phyloP scores from a whole-genome alignment of 176 grass and related monocot genomes.

The Paspalum vaginatum region DNA sequence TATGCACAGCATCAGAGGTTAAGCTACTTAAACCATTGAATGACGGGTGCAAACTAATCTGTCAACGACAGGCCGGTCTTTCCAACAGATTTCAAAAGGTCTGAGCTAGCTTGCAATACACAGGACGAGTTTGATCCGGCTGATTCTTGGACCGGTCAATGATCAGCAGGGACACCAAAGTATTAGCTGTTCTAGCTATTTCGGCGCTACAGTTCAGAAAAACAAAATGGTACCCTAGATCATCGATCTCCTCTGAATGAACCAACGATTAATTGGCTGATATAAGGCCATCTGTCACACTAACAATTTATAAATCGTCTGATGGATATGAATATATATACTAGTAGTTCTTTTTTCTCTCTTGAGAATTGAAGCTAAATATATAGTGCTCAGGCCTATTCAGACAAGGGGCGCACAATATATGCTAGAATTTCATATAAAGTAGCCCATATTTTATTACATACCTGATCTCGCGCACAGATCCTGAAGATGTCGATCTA shows the following conservation, averaged over 20 bases:
- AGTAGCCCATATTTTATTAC: background rate
- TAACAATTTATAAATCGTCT: background rate
- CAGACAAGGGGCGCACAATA: background rate
- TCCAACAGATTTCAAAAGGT: slow-evolving; percentile 40
- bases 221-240: background rate
- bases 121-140: slow-evolving; percentile 36
- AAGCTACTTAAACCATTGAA: background rate
- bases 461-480: background rate
- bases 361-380: background rate
- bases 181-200: slow-evolving; percentile 25
- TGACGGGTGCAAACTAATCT: background rate
- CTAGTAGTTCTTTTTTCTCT: background rate
- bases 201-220: background rate
- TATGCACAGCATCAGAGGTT: slow-evolving; percentile 16
- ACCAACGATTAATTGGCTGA: background rate
- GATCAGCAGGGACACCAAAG: slow-evolving; percentile 18
- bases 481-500: slow-evolving; percentile 30
- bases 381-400: background rate
- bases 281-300: slow-evolving; percentile 30
- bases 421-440: background rate
- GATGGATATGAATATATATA: too few species aligned
- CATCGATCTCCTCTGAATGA: slow-evolving; percentile 8
- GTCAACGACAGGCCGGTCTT: slow-evolving; percentile 44
- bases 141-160: slow-evolving; percentile 34
- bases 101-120: slow-evolving; percentile 22